These are phyloP conservation scores for Entoloma clypeatum DNA, from an alignment of 1,284 basidiomycete species.

Conservation along the genomic window DNA sequence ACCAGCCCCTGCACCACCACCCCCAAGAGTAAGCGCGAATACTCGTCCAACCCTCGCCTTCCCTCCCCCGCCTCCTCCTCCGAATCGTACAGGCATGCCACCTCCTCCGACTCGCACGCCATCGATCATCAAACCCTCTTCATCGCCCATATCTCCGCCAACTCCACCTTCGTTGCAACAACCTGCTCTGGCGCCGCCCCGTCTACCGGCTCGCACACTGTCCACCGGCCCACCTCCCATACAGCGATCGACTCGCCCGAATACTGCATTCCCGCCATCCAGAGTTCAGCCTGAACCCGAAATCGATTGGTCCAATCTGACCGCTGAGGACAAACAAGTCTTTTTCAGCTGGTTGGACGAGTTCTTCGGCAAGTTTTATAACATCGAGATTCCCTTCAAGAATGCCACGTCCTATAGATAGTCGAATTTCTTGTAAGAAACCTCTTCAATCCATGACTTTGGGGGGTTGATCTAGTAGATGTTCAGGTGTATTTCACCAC, in stretches of 20 bases:
- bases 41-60: slow-evolving; percentile 21
- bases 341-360: slow-evolving; percentile 79
- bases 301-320: slow-evolving; percentile 70
- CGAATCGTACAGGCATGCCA: slow-evolving; percentile 8
- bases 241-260: slow-evolving; percentile 23
- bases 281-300: slow-evolving; percentile 14
- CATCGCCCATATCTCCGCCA: slow-evolving; percentile 19
- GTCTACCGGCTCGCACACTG: slow-evolving; percentile 17
- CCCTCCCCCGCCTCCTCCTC: slow-evolving; percentile 18
- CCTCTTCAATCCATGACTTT: too few species aligned
- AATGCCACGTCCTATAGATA: not conserved
- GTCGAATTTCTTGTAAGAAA: too few species aligned
- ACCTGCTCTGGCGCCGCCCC: slow-evolving; percentile 14
- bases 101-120: slow-evolving; percentile 20
- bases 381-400: slow-evolving; percentile 16
- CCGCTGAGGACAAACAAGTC: slow-evolving; percentile 59
- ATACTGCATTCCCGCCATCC: slow-evolving; percentile 13
- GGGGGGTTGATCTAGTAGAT: too few species aligned
- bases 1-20: slow-evolving; percentile 44
- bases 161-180: slow-evolving; percentile 11
- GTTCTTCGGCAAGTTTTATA: slow-evolving; percentile 56
- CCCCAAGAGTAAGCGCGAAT: slow-evolving; percentile 29
- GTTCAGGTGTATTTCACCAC: too few species aligned
- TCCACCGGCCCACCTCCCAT: slow-evolving; percentile 23
- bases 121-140: slow-evolving; percentile 8